phyloP scores from a whole-genome alignment of 768 basidiomycete genomes.

The Boletus rex-veris region DNA sequence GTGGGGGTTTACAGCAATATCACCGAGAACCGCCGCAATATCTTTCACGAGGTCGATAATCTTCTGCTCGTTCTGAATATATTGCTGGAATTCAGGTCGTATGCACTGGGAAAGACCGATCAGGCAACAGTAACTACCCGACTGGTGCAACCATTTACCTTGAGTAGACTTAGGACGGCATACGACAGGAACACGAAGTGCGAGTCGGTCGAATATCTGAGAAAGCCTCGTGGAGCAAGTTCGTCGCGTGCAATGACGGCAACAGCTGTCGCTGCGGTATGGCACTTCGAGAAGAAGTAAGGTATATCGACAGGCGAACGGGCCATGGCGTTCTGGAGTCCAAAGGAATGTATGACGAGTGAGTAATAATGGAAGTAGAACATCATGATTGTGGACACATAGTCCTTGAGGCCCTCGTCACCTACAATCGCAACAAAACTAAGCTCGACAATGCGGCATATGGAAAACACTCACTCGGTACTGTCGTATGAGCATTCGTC shows the following conservation, averaged over 20 bases:
- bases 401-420: slow-evolving; percentile 27
- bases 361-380: slow-evolving; percentile 86
- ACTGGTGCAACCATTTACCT: slow-evolving; percentile 48
- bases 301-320: slow-evolving; percentile 66
- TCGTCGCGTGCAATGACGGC: slow-evolving; percentile 73
- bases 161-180: slow-evolving; percentile 87
- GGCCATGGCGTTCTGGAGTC: slow-evolving; percentile 94
- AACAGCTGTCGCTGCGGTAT: slow-evolving; percentile 67
- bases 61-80: slow-evolving; percentile 69
- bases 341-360: slow-evolving; percentile 93
- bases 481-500: slow-evolving; percentile 22
- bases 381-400: slow-evolving; percentile 36
- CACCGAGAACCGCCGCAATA: slow-evolving; percentile 76
- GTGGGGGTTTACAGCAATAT: slow-evolving; percentile 66
- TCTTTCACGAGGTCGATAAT: slow-evolving; percentile 72
- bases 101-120: slow-evolving; percentile 53
- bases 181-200: slow-evolving; percentile 92
- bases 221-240: slow-evolving; percentile 69
- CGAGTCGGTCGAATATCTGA: slow-evolving; percentile 86
- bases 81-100: slow-evolving; percentile 77
- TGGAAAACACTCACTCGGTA: slow-evolving; percentile 16
- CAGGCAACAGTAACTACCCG: slow-evolving; percentile 2
- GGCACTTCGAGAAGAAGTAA: slow-evolving; percentile 80
- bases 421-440: slow-evolving; percentile 13
- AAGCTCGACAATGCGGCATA: neutral